phyloP scores from a whole-genome alignment of 2,329 filamentous ascomycete species.

The Macrophomina phaseolina region DNA sequence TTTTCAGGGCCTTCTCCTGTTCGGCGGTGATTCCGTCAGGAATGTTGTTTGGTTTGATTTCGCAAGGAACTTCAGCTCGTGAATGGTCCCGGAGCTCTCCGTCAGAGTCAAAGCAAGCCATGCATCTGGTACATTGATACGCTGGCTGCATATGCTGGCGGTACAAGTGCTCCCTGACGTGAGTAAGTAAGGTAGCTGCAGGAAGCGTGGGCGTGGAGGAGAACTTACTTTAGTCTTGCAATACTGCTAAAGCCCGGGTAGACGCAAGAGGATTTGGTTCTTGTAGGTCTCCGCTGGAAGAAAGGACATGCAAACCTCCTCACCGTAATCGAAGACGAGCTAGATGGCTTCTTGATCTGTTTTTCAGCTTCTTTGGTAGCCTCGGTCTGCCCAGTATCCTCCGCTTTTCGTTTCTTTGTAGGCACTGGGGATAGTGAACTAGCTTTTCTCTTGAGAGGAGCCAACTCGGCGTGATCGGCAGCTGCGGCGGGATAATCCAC shows the following conservation, averaged over 20 bases:
- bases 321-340: neutral
- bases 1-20: constrained; percentile 20
- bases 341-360: neutral
- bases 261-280: neutral
- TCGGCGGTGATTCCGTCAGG: neutral
- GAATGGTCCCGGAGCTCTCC: neutral
- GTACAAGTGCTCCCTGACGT: neutral
- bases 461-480: too few species aligned
- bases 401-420: too few species aligned
- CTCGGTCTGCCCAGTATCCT: too few species aligned
- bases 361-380: neutral
- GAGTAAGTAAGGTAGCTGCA: too few species aligned
- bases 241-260: constrained; percentile 6
- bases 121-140: neutral
- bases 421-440: too few species aligned
- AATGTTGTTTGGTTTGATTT: neutral
- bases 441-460: too few species aligned
- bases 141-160: constrained; percentile 6
- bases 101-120: neutral
- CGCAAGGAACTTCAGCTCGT: neutral
- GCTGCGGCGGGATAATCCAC: too few species aligned
- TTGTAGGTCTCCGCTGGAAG: constrained; percentile 16
- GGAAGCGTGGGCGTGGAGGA: too few species aligned
- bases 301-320: constrained; percentile 1
- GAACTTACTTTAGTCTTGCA: constrained; percentile 4